Conservation (phyloP, 306 rosid species). For the Sicyos baderoa region DNA sequence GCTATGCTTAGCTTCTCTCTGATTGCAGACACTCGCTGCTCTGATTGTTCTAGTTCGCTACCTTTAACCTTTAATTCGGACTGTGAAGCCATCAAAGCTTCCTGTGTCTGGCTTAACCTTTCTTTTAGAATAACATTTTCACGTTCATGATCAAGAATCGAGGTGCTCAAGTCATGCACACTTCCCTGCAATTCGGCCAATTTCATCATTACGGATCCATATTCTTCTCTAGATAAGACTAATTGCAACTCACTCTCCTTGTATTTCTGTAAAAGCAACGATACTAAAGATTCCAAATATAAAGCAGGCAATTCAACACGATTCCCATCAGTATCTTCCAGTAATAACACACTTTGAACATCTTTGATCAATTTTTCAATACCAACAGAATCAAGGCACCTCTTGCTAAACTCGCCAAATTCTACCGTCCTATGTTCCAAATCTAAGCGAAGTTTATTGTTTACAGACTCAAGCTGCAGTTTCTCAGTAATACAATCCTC, state of each 20-base stretch:
- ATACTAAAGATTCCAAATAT: constrained; percentile 47
- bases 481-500: constrained; percentile 38
- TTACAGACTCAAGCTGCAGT: constrained; percentile 51
- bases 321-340: constrained; percentile 33
- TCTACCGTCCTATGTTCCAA: constrained; percentile 49
- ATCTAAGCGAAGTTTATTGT: constrained; percentile 47
- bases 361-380: constrained; percentile 50
- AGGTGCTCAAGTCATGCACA: constrained; percentile 36
- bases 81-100: constrained; percentile 43
- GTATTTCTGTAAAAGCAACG: constrained; percentile 58
- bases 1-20: constrained; percentile 95
- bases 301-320: constrained; percentile 38
- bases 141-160: constrained; percentile 53
- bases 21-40: constrained; percentile 69
- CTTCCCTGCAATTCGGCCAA: constrained; percentile 52
- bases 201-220: constrained; percentile 40
- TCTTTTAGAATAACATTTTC: constrained; percentile 63
- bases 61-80: constrained; percentile 52
- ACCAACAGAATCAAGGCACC: constrained; percentile 46
- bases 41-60: constrained; percentile 68
- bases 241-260: constrained; percentile 49
- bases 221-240: constrained; percentile 40
- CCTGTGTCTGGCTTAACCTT: constrained; percentile 58
- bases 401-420: constrained; percentile 47
- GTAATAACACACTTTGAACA: constrained; percentile 43